A percentile compares a stretch with the other conserved stretches of the same genome.
These are phyloP conservation scores for Cyanidiococcus yangmingshanensis DNA, from an alignment of 23 red algal species.

Conservation along the genomic window DNA sequence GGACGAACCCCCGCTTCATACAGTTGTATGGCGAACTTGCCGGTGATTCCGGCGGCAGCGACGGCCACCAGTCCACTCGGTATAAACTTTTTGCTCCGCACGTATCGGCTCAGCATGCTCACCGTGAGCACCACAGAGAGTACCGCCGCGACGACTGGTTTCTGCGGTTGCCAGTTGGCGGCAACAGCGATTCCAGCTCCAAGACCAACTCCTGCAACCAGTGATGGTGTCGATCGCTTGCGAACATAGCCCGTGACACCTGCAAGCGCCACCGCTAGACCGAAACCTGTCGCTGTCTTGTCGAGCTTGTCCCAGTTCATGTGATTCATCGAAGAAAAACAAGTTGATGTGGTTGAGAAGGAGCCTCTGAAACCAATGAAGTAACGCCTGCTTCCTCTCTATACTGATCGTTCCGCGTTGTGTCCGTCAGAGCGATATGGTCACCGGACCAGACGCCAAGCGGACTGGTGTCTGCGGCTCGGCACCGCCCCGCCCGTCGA, in stretches of 20 bases:
- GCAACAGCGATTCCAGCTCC: slow-evolving; percentile 3
- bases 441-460: too few species aligned
- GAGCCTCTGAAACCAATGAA: too few species aligned
- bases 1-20: background rate
- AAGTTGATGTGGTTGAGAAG: too few species aligned
- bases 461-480: too few species aligned
- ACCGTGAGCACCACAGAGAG: slow-evolving; percentile 5
- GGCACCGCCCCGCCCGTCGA: too few species aligned
- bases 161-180: background rate
- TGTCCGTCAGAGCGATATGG: too few species aligned
- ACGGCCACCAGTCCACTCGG: slow-evolving; percentile 10
- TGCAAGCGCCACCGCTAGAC: background rate
- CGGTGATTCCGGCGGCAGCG: slow-evolving; percentile 1
- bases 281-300: slow-evolving; percentile 2
- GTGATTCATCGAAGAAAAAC: too few species aligned
- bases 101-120: background rate
- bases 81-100: slow-evolving; percentile 9
- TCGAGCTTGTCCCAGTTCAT: background rate
- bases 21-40: background rate
- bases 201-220: slow-evolving; percentile 5
- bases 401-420: too few species aligned
- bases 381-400: too few species aligned
- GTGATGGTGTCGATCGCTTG: background rate
- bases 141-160: background rate
- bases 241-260: slow-evolving; percentile 10